phyloP scores from a whole-genome alignment of 352 stramenopile genomes.

The Pythium monospermum region DNA sequence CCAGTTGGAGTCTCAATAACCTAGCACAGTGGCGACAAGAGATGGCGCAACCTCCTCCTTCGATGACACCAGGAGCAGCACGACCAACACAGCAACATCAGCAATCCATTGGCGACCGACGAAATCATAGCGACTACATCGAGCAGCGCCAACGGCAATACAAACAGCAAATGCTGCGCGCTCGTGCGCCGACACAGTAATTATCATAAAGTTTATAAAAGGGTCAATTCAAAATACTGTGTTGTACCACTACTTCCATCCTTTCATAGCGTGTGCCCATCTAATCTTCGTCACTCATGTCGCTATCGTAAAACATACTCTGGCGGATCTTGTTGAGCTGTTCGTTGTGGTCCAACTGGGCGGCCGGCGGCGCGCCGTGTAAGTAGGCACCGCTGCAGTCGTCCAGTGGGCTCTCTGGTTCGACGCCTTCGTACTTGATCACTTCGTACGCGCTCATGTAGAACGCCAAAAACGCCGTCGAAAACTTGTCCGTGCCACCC shows the following conservation, averaged over 20 bases:
- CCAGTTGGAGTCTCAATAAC: constrained; percentile 56
- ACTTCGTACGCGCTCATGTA: constrained; percentile 92
- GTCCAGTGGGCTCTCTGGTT: constrained; percentile 57
- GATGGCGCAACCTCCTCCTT: constrained; percentile 18
- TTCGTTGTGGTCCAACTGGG: constrained; percentile 40
- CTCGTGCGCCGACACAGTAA: not conserved
- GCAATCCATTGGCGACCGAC: not conserved
- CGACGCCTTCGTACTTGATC: constrained; percentile 93
- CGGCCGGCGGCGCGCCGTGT: constrained; percentile 28
- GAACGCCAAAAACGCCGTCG: constrained; percentile 88
- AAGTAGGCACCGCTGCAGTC: constrained; percentile 60
- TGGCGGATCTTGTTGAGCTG: constrained; percentile 72
- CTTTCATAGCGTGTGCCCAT: not conserved
- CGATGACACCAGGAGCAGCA: not conserved
- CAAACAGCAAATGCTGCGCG: constrained; percentile 51
- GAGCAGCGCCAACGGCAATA: constrained; percentile 66
- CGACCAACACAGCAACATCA: not conserved
- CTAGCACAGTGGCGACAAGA: constrained; percentile 66
- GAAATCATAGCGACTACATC: constrained; percentile 31
- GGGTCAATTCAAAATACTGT: not conserved
- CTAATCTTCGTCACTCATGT: constrained; percentile 74
- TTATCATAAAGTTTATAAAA: constrained; percentile 3
- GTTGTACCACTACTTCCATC: not conserved
- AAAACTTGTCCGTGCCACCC: constrained; percentile 92
- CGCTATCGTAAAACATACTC: constrained; percentile 84